A percentile compares a stretch with the other conserved stretches of the same genome.
Conservation (phyloP, 768 basidiomycete species). For the Kwoniella mangroviensis region DNA sequence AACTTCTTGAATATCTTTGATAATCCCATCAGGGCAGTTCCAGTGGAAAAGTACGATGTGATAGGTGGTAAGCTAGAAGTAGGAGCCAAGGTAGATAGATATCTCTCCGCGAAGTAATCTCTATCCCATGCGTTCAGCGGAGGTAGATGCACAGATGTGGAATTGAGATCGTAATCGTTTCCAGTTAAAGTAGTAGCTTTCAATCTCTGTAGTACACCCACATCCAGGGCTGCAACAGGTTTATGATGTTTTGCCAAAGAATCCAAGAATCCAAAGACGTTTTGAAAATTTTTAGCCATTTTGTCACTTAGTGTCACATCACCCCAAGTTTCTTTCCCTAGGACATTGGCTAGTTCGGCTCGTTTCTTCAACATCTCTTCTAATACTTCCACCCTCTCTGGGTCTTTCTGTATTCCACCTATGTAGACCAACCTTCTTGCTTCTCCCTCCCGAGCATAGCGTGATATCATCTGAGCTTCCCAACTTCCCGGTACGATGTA, state of each 20-base stretch:
- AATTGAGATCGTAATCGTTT: slow-evolving; percentile 18
- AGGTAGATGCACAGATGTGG: slow-evolving; percentile 55
- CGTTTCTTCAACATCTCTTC: slow-evolving; percentile 77
- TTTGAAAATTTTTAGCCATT: slow-evolving; percentile 95
- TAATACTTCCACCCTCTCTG: slow-evolving; percentile 74
- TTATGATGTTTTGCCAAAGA: slow-evolving; percentile 79
- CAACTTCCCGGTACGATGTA: slow-evolving; percentile 82
- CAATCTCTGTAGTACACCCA: slow-evolving; percentile 65
- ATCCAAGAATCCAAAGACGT: slow-evolving; percentile 83
- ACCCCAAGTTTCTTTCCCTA: slow-evolving; percentile 83
- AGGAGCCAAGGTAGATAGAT: slow-evolving; percentile 58
- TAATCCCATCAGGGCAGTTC: slow-evolving; percentile 90
- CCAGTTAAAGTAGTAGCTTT: slow-evolving; percentile 73
- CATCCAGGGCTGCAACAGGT: slow-evolving; percentile 74
- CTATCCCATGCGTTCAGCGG: slow-evolving; percentile 94
- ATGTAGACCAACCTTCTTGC: slow-evolving; percentile 81
- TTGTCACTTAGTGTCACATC: slow-evolving; percentile 88
- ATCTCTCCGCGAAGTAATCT: slow-evolving; percentile 75
- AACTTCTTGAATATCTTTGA: slow-evolving; percentile 82
- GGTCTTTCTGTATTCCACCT: slow-evolving; percentile 72
- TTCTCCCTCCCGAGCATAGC: slow-evolving; percentile 81
- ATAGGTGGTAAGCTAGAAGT: slow-evolving; percentile 62
- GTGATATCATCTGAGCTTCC: slow-evolving; percentile 92
- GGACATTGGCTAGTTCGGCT: slow-evolving; percentile 78
- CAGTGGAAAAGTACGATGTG: slow-evolving; percentile 72